These are phyloP conservation scores for Akebia trifoliata DNA, from an alignment of 164 flowering plant genomes.

Conservation along the genomic window DNA sequence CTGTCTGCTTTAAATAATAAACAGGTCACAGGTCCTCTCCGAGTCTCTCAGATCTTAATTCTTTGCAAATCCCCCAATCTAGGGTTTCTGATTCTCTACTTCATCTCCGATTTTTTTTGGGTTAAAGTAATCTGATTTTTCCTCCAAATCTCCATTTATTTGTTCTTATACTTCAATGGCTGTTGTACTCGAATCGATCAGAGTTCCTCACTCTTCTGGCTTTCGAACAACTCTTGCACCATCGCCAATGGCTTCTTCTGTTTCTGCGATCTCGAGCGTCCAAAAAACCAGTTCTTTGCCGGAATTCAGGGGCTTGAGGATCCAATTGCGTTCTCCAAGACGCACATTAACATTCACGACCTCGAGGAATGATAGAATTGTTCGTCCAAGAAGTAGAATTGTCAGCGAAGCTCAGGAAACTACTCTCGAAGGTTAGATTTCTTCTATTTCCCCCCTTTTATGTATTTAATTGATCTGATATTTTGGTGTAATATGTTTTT, in stretches of 20 bases:
- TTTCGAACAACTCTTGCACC: slow-evolving; percentile 11
- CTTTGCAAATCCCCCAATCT: too few relatives aligned
- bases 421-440: slow-evolving; percentile 48
- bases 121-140: too few relatives aligned
- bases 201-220: slow-evolving; percentile 36
- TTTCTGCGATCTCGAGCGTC: slow-evolving; percentile 13
- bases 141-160: too few relatives aligned
- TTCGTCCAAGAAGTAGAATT: slow-evolving; percentile 30
- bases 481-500: neutral
- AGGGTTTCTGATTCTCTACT: too few relatives aligned
- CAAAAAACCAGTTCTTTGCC: slow-evolving; percentile 23
- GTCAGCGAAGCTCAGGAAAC: slow-evolving; percentile 71
- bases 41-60: too few relatives aligned
- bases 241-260: slow-evolving; percentile 21
- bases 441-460: neutral
- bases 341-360: slow-evolving; percentile 20
- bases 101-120: too few relatives aligned
- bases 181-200: slow-evolving; percentile 39
- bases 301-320: slow-evolving; percentile 43
- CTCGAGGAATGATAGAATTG: slow-evolving; percentile 2
- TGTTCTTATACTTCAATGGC: slow-evolving; percentile 40
- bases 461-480: neutral
- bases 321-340: slow-evolving; percentile 15
- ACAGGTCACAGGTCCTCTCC: too few relatives aligned
- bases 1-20: too few relatives aligned